phyloP scores from a whole-genome alignment of 352 stramenopile species.

The Phytopythium vexans region DNA sequence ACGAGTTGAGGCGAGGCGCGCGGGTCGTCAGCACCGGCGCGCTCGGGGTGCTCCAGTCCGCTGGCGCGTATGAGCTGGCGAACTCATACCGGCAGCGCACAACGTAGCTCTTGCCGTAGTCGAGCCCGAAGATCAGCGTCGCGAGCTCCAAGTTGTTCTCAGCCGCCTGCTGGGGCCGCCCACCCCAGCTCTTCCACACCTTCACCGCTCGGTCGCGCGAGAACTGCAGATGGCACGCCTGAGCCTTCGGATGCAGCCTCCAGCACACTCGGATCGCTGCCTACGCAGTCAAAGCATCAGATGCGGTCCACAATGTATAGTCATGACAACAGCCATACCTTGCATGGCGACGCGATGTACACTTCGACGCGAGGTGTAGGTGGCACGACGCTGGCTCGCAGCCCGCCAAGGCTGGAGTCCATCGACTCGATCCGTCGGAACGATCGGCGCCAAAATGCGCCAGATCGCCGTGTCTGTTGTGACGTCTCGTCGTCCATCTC shows the following conservation, averaged over 20 bases:
- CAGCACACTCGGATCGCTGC: constrained; percentile 62
- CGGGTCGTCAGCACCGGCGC: constrained; percentile 37
- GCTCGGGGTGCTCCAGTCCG: constrained; percentile 66
- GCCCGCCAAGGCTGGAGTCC: constrained; percentile 35
- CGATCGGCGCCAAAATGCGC: constrained; percentile 62
- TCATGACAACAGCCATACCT: constrained; percentile 28
- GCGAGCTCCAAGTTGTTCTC: constrained; percentile 53
- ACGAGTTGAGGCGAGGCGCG: constrained; percentile 23
- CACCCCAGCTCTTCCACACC: constrained; percentile 78
- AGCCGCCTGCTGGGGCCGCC: constrained; percentile 32
- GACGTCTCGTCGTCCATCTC: constrained; percentile 44
- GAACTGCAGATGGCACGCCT: constrained; percentile 68
- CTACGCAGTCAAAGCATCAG: constrained; percentile 16
- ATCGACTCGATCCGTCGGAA: constrained; percentile 60
- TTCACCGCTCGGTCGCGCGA: constrained; percentile 71
- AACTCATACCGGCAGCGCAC: constrained; percentile 73
- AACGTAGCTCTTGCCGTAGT: constrained; percentile 74
- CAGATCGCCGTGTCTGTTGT: constrained; percentile 56
- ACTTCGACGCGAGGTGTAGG: constrained; percentile 40
- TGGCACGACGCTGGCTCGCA: constrained; percentile 45
- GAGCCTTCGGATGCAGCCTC: constrained; percentile 43
- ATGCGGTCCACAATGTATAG: constrained; percentile 1
- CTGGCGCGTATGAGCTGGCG: constrained; percentile 25
- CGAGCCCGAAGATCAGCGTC: constrained; percentile 64
- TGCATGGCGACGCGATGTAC: constrained; percentile 48